Conservation (phyloP, 805 yeast species). For the Candida gorgasii region DNA sequence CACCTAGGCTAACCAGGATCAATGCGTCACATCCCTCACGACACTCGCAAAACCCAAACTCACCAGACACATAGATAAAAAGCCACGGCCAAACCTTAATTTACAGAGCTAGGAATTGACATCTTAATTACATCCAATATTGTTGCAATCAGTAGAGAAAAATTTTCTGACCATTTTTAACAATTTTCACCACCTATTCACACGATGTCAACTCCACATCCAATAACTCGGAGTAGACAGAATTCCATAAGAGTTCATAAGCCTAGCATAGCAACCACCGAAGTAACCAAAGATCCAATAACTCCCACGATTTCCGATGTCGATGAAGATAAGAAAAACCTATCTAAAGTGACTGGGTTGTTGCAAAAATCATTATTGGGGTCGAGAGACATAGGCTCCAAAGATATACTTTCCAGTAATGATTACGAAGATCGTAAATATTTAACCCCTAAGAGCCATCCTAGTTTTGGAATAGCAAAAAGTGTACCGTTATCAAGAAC, state of each 20-base stretch:
- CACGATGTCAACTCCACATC: conserved; percentile 8
- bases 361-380: conserved; percentile 25
- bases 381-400: conserved; percentile 10
- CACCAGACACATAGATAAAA: too few relatives aligned
- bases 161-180: too few relatives aligned
- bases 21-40: conserved; percentile 5
- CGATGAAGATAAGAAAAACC: conserved; percentile 20
- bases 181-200: background rate
- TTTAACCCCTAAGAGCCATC: conserved; percentile 1
- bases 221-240: conserved; percentile 13
- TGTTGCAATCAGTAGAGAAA: background rate
- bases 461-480: conserved; percentile 1
- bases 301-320: conserved; percentile 13
- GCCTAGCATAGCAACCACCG: conserved; percentile 18
- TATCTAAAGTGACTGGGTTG: conserved; percentile 35
- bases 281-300: conserved; percentile 13
- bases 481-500: conserved; percentile 15
- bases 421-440: conserved; percentile 5
- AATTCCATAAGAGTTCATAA: conserved; percentile 15
- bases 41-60: conserved; percentile 3
- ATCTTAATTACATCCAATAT: too few relatives aligned
- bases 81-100: too few relatives aligned
- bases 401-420: conserved; percentile 7
- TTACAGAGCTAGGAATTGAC: too few relatives aligned
- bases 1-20: too few relatives aligned